phyloP scores from a whole-genome alignment of 2,329 filamentous ascomycete species.

The Pyrenophora teres region DNA sequence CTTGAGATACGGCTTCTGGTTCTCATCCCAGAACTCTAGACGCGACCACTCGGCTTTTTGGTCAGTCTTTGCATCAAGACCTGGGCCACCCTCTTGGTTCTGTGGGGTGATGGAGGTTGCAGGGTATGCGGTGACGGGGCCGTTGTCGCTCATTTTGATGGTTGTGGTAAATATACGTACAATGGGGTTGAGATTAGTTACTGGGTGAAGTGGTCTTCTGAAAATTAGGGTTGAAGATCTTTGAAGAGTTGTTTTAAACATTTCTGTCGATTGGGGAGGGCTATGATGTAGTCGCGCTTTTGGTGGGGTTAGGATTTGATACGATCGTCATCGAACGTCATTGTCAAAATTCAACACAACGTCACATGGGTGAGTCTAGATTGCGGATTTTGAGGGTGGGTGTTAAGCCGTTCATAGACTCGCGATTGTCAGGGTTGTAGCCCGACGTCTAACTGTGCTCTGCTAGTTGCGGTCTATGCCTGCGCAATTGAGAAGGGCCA shows the following conservation, averaged over 20 bases:
- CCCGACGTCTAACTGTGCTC: not conserved
- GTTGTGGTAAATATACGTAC: conserved; percentile 1
- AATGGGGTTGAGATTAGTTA: not conserved
- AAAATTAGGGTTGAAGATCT: not conserved
- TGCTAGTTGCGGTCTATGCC: not conserved
- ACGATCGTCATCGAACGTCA: conserved; percentile 15
- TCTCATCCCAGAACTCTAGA: conserved; percentile 28
- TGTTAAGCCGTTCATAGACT: not conserved
- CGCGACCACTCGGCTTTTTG: conserved; percentile 27
- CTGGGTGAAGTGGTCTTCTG: not conserved
- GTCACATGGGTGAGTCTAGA: conserved; percentile 8
- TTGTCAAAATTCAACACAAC: conserved; percentile 6
- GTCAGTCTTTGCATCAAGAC: conserved; percentile 20
- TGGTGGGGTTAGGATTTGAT: conserved; percentile 11
- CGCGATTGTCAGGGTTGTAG: not conserved
- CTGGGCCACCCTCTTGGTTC: conserved; percentile 23
- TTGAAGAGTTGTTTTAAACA: not conserved
- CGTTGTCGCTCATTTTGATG: conserved; percentile 18
- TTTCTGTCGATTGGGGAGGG: not conserved
- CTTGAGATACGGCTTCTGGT: conserved; percentile 27
- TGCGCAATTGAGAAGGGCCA: not conserved
- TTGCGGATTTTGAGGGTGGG: not conserved
- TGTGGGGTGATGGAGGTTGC: conserved; percentile 23
- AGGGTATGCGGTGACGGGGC: conserved; percentile 24
- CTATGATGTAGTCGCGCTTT: conserved; percentile 3